Evolutionary conservation across 1,284 basidiomycete genomes (phyloP).

Genomic region (Ceratobasidium sp.): DNA sequence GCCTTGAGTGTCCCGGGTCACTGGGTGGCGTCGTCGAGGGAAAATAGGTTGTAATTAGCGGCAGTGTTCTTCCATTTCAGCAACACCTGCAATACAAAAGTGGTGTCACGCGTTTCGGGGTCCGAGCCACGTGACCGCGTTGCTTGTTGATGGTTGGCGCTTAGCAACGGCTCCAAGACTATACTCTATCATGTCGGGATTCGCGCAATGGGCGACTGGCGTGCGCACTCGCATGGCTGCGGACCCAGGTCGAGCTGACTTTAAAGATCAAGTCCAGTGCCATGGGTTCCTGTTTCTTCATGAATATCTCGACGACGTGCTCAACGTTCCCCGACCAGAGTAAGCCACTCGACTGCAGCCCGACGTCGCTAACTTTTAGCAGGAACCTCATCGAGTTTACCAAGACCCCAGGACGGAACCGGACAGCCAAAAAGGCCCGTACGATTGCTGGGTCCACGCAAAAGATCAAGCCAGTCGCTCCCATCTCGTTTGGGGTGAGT

Average conservation of each 20-base stretch:
- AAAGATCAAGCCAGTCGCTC: constrained; percentile 50
- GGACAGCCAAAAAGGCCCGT: constrained; percentile 60
- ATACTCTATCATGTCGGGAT: constrained; percentile 25
- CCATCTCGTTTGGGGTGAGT: constrained; percentile 58
- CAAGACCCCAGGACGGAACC: constrained; percentile 79
- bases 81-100: not conserved
- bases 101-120: not conserved
- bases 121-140: constrained; percentile 35
- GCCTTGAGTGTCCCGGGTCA: too few species aligned
- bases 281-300: constrained; percentile 79
- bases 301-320: constrained; percentile 74
- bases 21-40: constrained; percentile 13
- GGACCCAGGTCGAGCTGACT: constrained; percentile 70
- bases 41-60: not conserved
- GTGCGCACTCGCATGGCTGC: constrained; percentile 71
- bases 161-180: not conserved
- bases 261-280: constrained; percentile 72
- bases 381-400: constrained; percentile 79
- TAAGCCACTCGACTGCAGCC: constrained; percentile 45
- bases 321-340: constrained; percentile 69
- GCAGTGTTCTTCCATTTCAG: not conserved
- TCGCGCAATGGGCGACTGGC: constrained; percentile 64
- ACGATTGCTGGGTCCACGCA: constrained; percentile 50
- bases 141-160: constrained; percentile 23
- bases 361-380: constrained; percentile 2